phyloP scores from a whole-genome alignment of 2,329 filamentous ascomycete genomes.

The Pseudocercospora macadamiae region DNA sequence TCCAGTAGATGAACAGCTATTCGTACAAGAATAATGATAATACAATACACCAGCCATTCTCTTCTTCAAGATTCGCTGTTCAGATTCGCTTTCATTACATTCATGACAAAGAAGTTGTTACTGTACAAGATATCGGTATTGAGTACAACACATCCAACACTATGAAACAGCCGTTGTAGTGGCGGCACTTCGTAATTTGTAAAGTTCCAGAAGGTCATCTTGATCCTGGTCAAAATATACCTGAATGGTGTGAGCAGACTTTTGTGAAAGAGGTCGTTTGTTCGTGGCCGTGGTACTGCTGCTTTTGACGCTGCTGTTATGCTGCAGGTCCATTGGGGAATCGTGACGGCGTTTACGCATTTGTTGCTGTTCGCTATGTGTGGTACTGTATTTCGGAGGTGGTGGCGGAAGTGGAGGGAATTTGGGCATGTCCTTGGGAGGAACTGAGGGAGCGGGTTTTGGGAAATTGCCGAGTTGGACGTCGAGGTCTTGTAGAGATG shows the following conservation, averaged over 20 bases:
- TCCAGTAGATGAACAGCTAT: too few relatives aligned
- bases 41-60: too few relatives aligned
- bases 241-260: constrained; percentile 30
- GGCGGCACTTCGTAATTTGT: constrained; percentile 11
- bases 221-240: constrained; percentile 31
- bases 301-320: constrained; percentile 1
- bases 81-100: constrained; percentile 4
- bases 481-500: constrained; percentile 19
- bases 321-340: constrained; percentile 8
- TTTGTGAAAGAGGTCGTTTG: constrained; percentile 9
- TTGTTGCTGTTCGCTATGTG: constrained; percentile 7
- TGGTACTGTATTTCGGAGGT: constrained; percentile 1
- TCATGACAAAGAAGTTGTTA: constrained; percentile 3
- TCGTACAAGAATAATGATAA: too few relatives aligned
- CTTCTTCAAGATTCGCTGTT: too few relatives aligned
- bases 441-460: constrained; percentile 9
- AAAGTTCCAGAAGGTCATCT: constrained; percentile 24
- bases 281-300: too few relatives aligned
- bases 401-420: not conserved
- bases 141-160: not conserved
- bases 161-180: constrained; percentile 1
- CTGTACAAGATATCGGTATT: constrained; percentile 10
- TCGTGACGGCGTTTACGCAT: constrained; percentile 17
- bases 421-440: constrained; percentile 2
- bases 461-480: constrained; percentile 27